A percentile compares a stretch with the other conserved stretches of the same genome.
phyloP scores from a whole-genome alignment of 768 basidiomycete genomes.

The Krasilnikovozyma curviuscula region DNA sequence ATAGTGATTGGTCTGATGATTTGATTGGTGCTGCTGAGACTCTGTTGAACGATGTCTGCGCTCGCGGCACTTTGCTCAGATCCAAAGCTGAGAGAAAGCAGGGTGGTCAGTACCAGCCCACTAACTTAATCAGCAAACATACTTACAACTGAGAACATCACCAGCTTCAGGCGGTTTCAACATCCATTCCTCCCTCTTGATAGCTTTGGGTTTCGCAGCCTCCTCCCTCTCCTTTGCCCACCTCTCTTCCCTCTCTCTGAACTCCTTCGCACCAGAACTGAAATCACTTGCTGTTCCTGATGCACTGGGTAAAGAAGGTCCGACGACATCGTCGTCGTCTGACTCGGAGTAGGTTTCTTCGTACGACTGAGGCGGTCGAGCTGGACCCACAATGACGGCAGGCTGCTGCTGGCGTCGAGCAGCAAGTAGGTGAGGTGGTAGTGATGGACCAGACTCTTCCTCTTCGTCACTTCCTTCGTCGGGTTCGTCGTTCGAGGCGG shows the following conservation, averaged over 20 bases:
- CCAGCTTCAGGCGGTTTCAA: slow-evolving; percentile 71
- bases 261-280: slow-evolving; percentile 46
- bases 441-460: slow-evolving; percentile 49
- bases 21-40: slow-evolving; percentile 27
- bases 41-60: slow-evolving; percentile 11
- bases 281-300: slow-evolving; percentile 21
- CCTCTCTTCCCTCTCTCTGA: slow-evolving; percentile 66
- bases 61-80: slow-evolving; percentile 47
- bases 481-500: slow-evolving; percentile 11
- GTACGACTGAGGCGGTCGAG: slow-evolving; percentile 14
- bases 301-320: slow-evolving; percentile 52
- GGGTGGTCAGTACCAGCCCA: slow-evolving; percentile 21
- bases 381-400: not conserved
- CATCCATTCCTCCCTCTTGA: slow-evolving; percentile 94
- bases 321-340: slow-evolving; percentile 57
- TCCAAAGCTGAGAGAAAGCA: slow-evolving; percentile 47
- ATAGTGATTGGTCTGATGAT: slow-evolving; percentile 44
- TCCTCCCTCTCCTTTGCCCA: slow-evolving; percentile 56
- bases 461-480: slow-evolving; percentile 35
- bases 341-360: slow-evolving; percentile 44
- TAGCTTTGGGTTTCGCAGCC: slow-evolving; percentile 53
- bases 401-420: slow-evolving; percentile 22
- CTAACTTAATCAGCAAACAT: not conserved
- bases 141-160: slow-evolving; percentile 52
- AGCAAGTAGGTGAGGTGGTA: slow-evolving; percentile 50